Conservation (phyloP, 2,329 filamentous ascomycete genomes). For the Raffaelea ambrosiae region DNA sequence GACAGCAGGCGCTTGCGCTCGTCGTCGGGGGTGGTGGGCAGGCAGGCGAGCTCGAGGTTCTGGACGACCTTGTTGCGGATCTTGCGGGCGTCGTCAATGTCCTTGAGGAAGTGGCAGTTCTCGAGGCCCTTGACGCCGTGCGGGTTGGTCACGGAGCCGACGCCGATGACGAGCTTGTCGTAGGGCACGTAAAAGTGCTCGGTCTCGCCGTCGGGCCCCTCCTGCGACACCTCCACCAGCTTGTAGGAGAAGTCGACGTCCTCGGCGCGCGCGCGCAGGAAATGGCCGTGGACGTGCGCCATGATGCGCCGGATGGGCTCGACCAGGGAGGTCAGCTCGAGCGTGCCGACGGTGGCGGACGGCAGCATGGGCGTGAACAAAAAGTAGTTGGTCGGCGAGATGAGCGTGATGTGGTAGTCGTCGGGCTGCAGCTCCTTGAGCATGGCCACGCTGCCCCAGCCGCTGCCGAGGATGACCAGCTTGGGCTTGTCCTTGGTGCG, state of each 20-base stretch:
- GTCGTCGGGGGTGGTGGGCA: slow-evolving; percentile 86
- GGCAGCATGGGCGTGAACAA: slow-evolving; percentile 97
- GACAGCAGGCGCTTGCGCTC: slow-evolving; percentile 83
- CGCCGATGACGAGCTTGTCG: slow-evolving; percentile 88
- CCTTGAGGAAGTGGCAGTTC: slow-evolving; percentile 90
- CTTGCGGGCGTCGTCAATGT: slow-evolving; percentile 81
- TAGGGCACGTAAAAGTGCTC: slow-evolving; percentile 89
- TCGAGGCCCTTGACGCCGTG: slow-evolving; percentile 94
- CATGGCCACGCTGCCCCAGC: slow-evolving; percentile 89
- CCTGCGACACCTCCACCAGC: slow-evolving; percentile 75
- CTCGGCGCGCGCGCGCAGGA: slow-evolving; percentile 77
- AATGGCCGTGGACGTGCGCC: slow-evolving; percentile 71
- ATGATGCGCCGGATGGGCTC: slow-evolving; percentile 88
- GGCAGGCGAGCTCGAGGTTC: slow-evolving; percentile 82
- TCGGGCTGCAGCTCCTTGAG: slow-evolving; percentile 84
- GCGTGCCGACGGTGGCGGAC: slow-evolving; percentile 89
- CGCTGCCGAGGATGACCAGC: slow-evolving; percentile 84
- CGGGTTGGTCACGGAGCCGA: slow-evolving; percentile 86
- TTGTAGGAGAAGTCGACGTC: slow-evolving; percentile 89
- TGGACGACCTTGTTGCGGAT: slow-evolving; percentile 84
- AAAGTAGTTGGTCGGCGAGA: slow-evolving; percentile 94
- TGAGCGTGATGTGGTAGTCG: slow-evolving; percentile 91
- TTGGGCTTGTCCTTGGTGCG: slow-evolving; percentile 80
- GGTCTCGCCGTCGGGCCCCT: slow-evolving; percentile 62
- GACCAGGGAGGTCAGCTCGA: slow-evolving; percentile 83